Evolutionary conservation across 208 protist species (phyloP).

Genomic region (Endotrypanum monterogeii): DNA sequence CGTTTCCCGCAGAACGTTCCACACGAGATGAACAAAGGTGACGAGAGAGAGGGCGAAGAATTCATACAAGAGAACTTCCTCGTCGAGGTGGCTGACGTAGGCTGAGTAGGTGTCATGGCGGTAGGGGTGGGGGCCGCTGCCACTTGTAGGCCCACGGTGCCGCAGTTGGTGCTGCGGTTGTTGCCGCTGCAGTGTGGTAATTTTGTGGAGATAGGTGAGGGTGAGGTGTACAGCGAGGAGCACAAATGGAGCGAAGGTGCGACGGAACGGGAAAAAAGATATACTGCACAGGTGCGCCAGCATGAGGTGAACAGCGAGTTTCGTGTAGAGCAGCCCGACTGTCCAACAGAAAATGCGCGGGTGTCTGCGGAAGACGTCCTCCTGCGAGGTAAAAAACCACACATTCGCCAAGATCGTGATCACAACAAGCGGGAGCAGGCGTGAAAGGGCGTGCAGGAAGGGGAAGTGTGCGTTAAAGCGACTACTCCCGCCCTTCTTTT

Average conservation of each 20-base stretch:
- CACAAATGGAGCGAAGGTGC: constrained; percentile 74
- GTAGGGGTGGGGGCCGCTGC: constrained; percentile 5
- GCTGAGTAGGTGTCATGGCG: constrained; percentile 19
- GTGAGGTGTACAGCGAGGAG: constrained; percentile 56
- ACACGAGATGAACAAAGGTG: constrained; percentile 64
- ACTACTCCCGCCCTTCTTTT: constrained; percentile 14
- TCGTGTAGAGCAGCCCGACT: constrained; percentile 78
- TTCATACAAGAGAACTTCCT: constrained; percentile 62
- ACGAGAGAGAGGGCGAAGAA: constrained; percentile 62
- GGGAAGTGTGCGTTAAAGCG: constrained; percentile 27
- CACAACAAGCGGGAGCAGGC: constrained; percentile 50
- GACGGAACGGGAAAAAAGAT: constrained; percentile 55
- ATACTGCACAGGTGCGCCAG: constrained; percentile 64
- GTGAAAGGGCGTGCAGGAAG: constrained; percentile 68
- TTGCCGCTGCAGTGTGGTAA: constrained; percentile 23
- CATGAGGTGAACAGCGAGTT: constrained; percentile 85
- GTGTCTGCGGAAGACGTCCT: constrained; percentile 72
- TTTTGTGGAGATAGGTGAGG: constrained; percentile 55
- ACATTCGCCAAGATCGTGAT: constrained; percentile 55
- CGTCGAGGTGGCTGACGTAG: constrained; percentile 46
- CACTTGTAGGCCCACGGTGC: background rate
- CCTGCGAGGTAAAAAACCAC: constrained; percentile 69
- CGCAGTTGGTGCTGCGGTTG: constrained; percentile 13
- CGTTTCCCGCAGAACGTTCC: constrained; percentile 44
- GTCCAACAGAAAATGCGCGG: constrained; percentile 86